phyloP scores from a whole-genome alignment of 345 rosid species.

The Citrus australasica region DNA sequence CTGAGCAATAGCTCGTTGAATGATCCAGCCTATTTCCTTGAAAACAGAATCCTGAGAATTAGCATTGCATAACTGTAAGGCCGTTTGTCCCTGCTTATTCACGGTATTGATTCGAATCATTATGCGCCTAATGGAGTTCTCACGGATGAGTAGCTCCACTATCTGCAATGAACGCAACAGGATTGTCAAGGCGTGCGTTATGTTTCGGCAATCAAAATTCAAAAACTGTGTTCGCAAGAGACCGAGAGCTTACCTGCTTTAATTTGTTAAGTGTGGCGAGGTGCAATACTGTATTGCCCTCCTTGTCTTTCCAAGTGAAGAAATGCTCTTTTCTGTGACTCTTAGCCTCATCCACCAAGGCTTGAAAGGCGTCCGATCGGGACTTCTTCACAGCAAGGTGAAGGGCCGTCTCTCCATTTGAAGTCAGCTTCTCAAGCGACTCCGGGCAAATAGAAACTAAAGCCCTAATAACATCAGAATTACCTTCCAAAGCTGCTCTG shows the following conservation, averaged over 20 bases:
- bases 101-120: not conserved
- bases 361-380: not conserved
- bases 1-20: too few relatives aligned
- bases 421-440: too few relatives aligned
- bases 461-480: too few relatives aligned
- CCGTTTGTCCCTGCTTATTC: not conserved
- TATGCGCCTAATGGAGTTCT: not conserved
- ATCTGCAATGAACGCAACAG: too few relatives aligned
- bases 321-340: not conserved
- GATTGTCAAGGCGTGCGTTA: too few relatives aligned
- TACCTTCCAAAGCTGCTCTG: too few relatives aligned
- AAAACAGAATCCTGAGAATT: not conserved
- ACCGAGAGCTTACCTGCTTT: not conserved
- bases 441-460: too few relatives aligned
- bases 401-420: not conserved
- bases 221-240: too few relatives aligned
- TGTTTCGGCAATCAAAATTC: too few relatives aligned
- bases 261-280: not conserved
- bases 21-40: not conserved
- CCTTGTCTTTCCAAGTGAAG: not conserved
- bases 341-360: not conserved
- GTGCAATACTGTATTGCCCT: not conserved
- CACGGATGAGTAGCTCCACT: too few relatives aligned
- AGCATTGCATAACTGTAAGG: not conserved
- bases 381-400: not conserved